Evolutionary conservation across 2,329 filamentous ascomycete species (phyloP), one percentile per base, ranked within the genome.

Genomic region (Chrysosphaeria jannelii): DNA sequence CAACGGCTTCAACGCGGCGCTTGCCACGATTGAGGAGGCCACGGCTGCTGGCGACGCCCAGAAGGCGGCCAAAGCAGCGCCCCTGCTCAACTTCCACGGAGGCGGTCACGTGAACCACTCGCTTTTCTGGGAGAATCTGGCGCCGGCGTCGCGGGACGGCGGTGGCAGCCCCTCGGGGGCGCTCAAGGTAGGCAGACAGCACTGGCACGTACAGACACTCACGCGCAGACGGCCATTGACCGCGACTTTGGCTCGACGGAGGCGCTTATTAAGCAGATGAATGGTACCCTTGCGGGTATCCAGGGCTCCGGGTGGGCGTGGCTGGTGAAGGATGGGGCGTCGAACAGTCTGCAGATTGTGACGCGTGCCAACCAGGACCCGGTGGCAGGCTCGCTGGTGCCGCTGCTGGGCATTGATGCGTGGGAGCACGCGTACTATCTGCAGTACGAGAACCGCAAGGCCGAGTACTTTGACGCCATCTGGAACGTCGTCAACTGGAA

Each of bases 401-500:
- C 79, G 18, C 53, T 91, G 23, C 50, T 91, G 22, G 79, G 79
- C 27, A 69, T 91, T 38, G 79, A 91, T 50, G 79, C 78, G 25
- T 90, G 78, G 78, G 78, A 90, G 56, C 78, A 90, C 48, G 78
- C 78, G 24, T 89, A 88, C 55, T 88, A 89, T 50, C 57, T 90
- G 30, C 75, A 90, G 53, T 90, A 90, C 51, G 61, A 90, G 62
- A 90, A 90, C 57, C 68, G 76, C 47, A 90, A 90, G 64, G 78
- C 70, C 27, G 78, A 90, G 52, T 90, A 90, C 57, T 90, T 90
- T 48, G 60, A 60, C 37, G 75, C 75, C 28, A 70, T 90, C 43
- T 90, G 79, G 79, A 74, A 89, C 35, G 78, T 90, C 23, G 53
- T 90, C 45, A 90, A 90, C 64, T 91, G 79, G 79, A 76, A 78